phyloP scores from a whole-genome alignment of 1,139 yeast species.

The Lodderomyces metapsilosis region DNA sequence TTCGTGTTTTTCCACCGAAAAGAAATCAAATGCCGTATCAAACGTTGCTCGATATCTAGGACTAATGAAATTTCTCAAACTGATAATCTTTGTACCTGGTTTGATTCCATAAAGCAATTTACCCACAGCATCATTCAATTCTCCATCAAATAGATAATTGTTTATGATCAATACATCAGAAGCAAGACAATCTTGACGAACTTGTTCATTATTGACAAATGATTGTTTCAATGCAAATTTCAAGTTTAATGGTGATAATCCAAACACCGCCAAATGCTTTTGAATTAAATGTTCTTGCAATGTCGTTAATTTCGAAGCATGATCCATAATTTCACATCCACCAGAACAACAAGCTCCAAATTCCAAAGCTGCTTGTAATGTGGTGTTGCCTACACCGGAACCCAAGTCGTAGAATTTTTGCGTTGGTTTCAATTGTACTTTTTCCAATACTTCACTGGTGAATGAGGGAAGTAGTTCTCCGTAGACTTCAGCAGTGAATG shows the following conservation, averaged over 20 bases:
- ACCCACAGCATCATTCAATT: constrained; percentile 67
- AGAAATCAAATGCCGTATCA: constrained; percentile 60
- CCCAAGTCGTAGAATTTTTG: constrained; percentile 81
- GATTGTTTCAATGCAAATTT: constrained; percentile 65
- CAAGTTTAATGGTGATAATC: constrained; percentile 56
- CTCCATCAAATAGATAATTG: constrained; percentile 78
- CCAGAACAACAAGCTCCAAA: constrained; percentile 74
- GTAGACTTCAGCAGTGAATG: constrained; percentile 87
- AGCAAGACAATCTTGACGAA: constrained; percentile 51
- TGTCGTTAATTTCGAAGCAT: constrained; percentile 69
- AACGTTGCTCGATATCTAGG: constrained; percentile 54
- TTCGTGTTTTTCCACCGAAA: constrained; percentile 61
- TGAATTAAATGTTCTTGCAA: constrained; percentile 58
- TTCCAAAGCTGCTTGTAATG: constrained; percentile 85
- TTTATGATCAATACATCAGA: constrained; percentile 78
- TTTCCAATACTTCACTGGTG: constrained; percentile 63
- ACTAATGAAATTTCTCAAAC: constrained; percentile 71
- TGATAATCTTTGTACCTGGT: constrained; percentile 76
- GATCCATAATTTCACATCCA: constrained; percentile 88
- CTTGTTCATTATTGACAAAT: constrained; percentile 64
- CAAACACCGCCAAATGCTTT: constrained; percentile 60
- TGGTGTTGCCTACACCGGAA: constrained; percentile 92
- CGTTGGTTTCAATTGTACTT: constrained; percentile 54
- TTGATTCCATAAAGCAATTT: constrained; percentile 60
- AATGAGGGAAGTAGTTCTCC: constrained; percentile 87